Conservation (phyloP, 352 stramenopile genomes). For the Phytophthora kernoviae region DNA sequence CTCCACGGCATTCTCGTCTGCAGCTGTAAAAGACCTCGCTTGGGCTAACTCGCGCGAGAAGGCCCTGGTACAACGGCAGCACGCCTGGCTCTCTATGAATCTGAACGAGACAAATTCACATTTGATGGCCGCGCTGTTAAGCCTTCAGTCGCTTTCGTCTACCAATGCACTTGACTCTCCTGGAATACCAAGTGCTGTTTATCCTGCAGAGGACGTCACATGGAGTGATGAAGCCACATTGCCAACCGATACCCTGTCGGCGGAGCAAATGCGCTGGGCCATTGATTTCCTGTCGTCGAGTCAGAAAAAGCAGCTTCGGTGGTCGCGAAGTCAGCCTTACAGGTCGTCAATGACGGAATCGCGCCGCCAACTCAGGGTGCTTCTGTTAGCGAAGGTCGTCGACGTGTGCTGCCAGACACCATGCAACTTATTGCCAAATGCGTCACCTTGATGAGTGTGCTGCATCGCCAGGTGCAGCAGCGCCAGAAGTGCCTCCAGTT, state of each 20-base stretch:
- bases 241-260: slow-evolving; percentile 34
- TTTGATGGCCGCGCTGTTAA: slow-evolving; percentile 57
- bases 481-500: slow-evolving; percentile 41
- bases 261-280: slow-evolving; percentile 72
- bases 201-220: slow-evolving; percentile 10
- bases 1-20: slow-evolving; percentile 32
- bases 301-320: slow-evolving; percentile 41
- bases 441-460: slow-evolving; percentile 61
- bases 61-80: slow-evolving; percentile 56
- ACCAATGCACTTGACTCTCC: slow-evolving; percentile 4
- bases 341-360: slow-evolving; percentile 26
- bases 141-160: slow-evolving; percentile 56
- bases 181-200: background rate
- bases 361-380: slow-evolving; percentile 5
- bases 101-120: slow-evolving; percentile 67
- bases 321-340: slow-evolving; percentile 20
- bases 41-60: slow-evolving; percentile 30
- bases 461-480: slow-evolving; percentile 31
- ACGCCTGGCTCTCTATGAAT: slow-evolving; percentile 72
- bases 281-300: slow-evolving; percentile 59
- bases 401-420: slow-evolving; percentile 39
- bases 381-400: slow-evolving; percentile 2
- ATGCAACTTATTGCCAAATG: slow-evolving; percentile 59
- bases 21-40: slow-evolving; percentile 28
- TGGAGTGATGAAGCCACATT: slow-evolving; percentile 3